Percentiles rank a stretch among this genome's conserved stretches.
Conservation (phyloP, 495 filamentous ascomycete genomes). For the Neurospora discreta region DNA sequence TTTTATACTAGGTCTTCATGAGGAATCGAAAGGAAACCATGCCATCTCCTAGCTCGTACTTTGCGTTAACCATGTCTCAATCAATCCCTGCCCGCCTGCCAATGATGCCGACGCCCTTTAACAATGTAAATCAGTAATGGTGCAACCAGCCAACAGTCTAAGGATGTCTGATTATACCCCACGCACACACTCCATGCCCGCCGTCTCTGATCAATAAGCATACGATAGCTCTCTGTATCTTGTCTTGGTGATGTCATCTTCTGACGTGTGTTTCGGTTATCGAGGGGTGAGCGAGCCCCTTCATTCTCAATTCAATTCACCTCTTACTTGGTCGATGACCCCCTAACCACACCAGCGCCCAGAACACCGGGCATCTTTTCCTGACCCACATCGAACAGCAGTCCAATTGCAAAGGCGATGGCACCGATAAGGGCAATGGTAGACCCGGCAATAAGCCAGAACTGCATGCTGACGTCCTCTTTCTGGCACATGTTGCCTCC, state of each 20-base stretch:
- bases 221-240: neutral
- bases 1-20: neutral
- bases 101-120: conserved; percentile 13
- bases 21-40: neutral
- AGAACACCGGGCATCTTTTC: conserved; percentile 77
- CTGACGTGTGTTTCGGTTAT: neutral
- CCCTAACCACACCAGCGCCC: conserved; percentile 56
- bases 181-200: neutral
- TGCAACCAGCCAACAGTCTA: conserved; percentile 3
- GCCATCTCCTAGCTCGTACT: neutral
- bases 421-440: conserved; percentile 51
- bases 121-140: conserved; percentile 11
- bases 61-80: neutral
- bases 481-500: conserved; percentile 85
- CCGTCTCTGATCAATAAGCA: neutral
- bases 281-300: too few relatives aligned
- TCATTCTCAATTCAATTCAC: conserved; percentile 25
- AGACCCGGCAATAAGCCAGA: conserved; percentile 72
- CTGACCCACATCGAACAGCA: conserved; percentile 69
- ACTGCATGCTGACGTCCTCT: conserved; percentile 74
- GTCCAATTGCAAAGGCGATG: conserved; percentile 53
- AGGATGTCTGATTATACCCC: conserved; percentile 2
- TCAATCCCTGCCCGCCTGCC: neutral
- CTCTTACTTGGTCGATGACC: conserved; percentile 24
- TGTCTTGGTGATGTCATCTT: neutral